These are phyloP conservation scores for Alternaria gaisen DNA, from an alignment of 2,329 filamentous ascomycete species.

Conservation along the genomic window DNA sequence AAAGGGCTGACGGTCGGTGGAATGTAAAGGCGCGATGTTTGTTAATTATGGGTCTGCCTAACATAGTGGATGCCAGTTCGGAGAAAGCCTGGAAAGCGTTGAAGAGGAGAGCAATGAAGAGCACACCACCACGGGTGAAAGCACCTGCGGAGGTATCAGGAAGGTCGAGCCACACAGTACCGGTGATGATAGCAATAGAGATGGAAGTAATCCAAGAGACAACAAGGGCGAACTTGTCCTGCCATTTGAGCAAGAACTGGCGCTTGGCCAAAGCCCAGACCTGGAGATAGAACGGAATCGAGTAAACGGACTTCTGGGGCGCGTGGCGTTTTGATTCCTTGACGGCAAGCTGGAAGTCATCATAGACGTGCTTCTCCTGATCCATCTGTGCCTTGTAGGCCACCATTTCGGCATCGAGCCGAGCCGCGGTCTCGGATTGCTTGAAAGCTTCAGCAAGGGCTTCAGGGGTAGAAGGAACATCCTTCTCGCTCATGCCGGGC, in stretches of 20 bases:
- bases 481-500: constrained; percentile 68
- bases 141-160: constrained; percentile 71
- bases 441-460: constrained; percentile 75
- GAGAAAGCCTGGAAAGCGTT: constrained; percentile 89
- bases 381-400: constrained; percentile 72
- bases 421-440: constrained; percentile 66
- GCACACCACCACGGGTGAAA: constrained; percentile 81
- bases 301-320: constrained; percentile 77
- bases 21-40: constrained; percentile 87
- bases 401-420: constrained; percentile 71
- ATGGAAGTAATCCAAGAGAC: constrained; percentile 77
- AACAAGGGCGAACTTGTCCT: constrained; percentile 79
- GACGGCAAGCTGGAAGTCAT: constrained; percentile 80
- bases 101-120: constrained; percentile 83
- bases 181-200: constrained; percentile 78
- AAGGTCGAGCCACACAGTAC: constrained; percentile 79
- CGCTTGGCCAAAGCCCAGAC: constrained; percentile 84
- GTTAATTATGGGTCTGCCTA: constrained; percentile 78
- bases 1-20: constrained; percentile 81
- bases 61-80: constrained; percentile 78
- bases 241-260: constrained; percentile 85
- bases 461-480: constrained; percentile 74
- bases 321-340: constrained; percentile 81
- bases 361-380: constrained; percentile 71
- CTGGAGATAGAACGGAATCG: constrained; percentile 82